These are phyloP conservation scores for Geranomyces michiganensis DNA, from an alignment of 192 early-diverging fungal species.

Conservation along the genomic window DNA sequence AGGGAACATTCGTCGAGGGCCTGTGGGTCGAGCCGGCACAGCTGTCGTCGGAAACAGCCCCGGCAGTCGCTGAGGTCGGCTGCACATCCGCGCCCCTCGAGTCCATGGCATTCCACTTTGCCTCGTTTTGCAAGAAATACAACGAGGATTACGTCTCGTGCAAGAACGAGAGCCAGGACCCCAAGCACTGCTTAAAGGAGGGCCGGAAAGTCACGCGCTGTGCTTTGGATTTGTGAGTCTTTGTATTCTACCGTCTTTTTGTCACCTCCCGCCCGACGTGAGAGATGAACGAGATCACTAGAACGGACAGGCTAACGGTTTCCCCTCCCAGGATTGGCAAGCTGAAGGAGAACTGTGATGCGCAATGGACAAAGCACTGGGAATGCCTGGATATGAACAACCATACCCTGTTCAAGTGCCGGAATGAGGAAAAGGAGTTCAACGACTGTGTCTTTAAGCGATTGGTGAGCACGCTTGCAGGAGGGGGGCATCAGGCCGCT, in stretches of 20 bases:
- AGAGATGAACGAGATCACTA: neutral
- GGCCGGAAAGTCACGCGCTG: slow-evolving; percentile 96
- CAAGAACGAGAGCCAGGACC: slow-evolving; percentile 89
- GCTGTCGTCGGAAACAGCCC: slow-evolving; percentile 63
- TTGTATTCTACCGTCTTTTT: neutral
- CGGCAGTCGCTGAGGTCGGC: slow-evolving; percentile 86
- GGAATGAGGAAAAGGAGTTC: slow-evolving; percentile 74
- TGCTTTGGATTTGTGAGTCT: slow-evolving; percentile 67
- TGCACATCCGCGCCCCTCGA: slow-evolving; percentile 87
- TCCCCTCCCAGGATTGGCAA: slow-evolving; percentile 68
- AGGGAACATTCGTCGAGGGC: slow-evolving; percentile 52
- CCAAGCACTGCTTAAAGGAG: slow-evolving; percentile 88
- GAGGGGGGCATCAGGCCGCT: too few relatives aligned
- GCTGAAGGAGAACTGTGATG: slow-evolving; percentile 85
- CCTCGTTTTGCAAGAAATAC: slow-evolving; percentile 85
- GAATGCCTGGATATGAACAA: slow-evolving; percentile 91
- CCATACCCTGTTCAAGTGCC: slow-evolving; percentile 81
- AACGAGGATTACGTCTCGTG: slow-evolving; percentile 97
- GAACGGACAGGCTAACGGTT: neutral
- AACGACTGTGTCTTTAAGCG: slow-evolving; percentile 89
- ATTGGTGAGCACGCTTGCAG: slow-evolving; percentile 61
- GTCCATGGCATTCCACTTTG: slow-evolving; percentile 89
- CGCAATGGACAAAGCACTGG: slow-evolving; percentile 88
- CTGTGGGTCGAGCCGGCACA: slow-evolving; percentile 87
- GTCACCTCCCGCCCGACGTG: too few relatives aligned